phyloP scores from a whole-genome alignment of 805 yeast species.

The Ogataea dorogensis region DNA sequence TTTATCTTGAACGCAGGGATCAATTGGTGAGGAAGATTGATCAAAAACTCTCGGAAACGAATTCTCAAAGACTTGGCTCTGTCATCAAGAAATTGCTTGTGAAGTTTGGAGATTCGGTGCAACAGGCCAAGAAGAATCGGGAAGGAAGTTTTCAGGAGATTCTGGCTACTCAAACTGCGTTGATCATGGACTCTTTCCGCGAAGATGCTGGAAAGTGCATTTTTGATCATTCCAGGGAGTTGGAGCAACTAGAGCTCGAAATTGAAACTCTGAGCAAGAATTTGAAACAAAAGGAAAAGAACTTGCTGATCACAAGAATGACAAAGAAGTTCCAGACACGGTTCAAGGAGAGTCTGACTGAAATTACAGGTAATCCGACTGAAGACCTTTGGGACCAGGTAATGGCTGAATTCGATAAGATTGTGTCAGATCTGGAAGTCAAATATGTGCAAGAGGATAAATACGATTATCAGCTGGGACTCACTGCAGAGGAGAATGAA shows the following conservation, averaged over 20 bases:
- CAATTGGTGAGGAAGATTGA: constrained; percentile 51
- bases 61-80: constrained; percentile 40
- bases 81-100: constrained; percentile 36
- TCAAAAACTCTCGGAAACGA: constrained; percentile 42
- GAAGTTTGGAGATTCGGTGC: constrained; percentile 29
- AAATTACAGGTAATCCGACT: constrained; percentile 49
- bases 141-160: constrained; percentile 24
- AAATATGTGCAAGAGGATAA: constrained; percentile 31
- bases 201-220: constrained; percentile 35
- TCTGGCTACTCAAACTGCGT: constrained; percentile 21
- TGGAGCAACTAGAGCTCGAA: constrained; percentile 33
- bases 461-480: constrained; percentile 69
- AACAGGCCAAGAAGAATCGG: constrained; percentile 25
- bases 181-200: constrained; percentile 29
- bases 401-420: constrained; percentile 40
- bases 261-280: constrained; percentile 33
- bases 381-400: constrained; percentile 62
- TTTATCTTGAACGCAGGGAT: constrained; percentile 61
- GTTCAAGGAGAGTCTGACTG: constrained; percentile 51
- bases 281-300: constrained; percentile 41
- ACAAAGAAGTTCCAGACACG: constrained; percentile 45
- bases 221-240: constrained; percentile 34
- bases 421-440: constrained; percentile 31
- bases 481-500: constrained; percentile 41
- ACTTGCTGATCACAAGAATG: constrained; percentile 40